A percentile compares a stretch with the other conserved stretches of the same genome.
phyloP scores from a whole-genome alignment of 202 grass and related monocot species.

The Musa balbisiana region DNA sequence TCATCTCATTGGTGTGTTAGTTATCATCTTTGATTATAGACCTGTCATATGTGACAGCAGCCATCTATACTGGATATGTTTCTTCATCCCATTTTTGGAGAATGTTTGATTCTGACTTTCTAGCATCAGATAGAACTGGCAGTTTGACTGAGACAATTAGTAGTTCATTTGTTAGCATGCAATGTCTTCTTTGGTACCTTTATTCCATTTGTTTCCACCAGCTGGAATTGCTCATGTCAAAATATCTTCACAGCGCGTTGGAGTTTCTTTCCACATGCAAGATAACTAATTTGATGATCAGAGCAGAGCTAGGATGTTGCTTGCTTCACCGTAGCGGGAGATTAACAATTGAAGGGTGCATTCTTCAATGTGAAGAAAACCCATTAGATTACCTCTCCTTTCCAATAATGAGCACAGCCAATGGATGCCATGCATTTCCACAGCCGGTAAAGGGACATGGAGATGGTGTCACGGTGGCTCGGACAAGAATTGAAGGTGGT shows the following conservation, averaged over 20 bases:
- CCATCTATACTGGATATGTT: not conserved
- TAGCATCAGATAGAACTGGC: not conserved
- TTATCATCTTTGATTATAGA: not conserved
- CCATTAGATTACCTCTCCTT: conserved; percentile 87
- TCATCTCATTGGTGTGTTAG: conserved; percentile 9
- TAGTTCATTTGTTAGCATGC: not conserved
- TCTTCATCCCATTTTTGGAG: not conserved
- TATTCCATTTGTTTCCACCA: not conserved
- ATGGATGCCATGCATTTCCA: conserved; percentile 28
- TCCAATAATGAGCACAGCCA: conserved; percentile 70
- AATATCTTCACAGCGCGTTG: conserved; percentile 40
- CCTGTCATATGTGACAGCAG: not conserved
- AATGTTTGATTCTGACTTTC: not conserved
- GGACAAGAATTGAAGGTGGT: conserved; percentile 84
- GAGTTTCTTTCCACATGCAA: conserved; percentile 93
- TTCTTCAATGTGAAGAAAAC: conserved; percentile 90
- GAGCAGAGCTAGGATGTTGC: conserved; percentile 77
- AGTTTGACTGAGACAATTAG: not conserved
- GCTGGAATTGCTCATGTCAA: not conserved
- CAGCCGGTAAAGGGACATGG: conserved; percentile 31
- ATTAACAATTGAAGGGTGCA: conserved; percentile 73
- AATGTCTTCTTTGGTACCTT: not conserved
- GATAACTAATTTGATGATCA: conserved; percentile 74
- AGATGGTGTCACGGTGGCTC: conserved; percentile 63
- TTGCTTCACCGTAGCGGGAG: conserved; percentile 69